Evolutionary conservation across 176 grass and related monocot genomes (phyloP), one percentile per base, ranked within the genome.

Genomic region (Triticum urartu): DNA sequence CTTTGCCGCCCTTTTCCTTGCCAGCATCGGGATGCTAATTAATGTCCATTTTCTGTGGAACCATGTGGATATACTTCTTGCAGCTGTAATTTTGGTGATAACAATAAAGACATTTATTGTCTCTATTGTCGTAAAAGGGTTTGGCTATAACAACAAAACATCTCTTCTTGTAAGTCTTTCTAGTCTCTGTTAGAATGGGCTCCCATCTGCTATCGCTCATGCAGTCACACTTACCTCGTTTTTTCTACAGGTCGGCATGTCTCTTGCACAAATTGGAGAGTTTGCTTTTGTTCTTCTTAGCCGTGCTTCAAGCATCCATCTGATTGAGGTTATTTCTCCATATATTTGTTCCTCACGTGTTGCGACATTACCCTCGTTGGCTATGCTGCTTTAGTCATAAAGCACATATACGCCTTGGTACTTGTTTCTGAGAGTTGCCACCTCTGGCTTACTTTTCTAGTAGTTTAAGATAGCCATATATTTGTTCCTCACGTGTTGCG

Each of bases 21-120:
- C 97, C 84, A 99, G 97, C 86, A 97, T 99, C 75, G 97, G 97
- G 54, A 99, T 99, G 97, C 89, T 99, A 82, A 99, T 99, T 91
- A 95, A 99, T 87, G 92, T 96, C 14, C 97, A 97, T 88, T 99
- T 99, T 77, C 90, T 99, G 62, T 99, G 97, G 97, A 99, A 94
- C 85, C 97, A 99, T 89, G 97, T 99, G 30, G 97, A 99, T 91
- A 99, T 99, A 90, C 93, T 99, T 64, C 85, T 99, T 43, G 97
- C 97, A 83, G 88, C 97, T 85, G 97, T 99, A 70, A 97, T 99
- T 82, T 85, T 99, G 83, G 97, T 99, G 72, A 99, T 99, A 62
- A 93, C 85, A 39, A 80, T 97, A 80, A 99, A 99, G 90, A 99
- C 97, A 6, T 65, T 93, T 77, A 90, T 99, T 75, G 87, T 97